phyloP scores from a whole-genome alignment of 805 yeast species.

The Debaryomyces hansenii region DNA sequence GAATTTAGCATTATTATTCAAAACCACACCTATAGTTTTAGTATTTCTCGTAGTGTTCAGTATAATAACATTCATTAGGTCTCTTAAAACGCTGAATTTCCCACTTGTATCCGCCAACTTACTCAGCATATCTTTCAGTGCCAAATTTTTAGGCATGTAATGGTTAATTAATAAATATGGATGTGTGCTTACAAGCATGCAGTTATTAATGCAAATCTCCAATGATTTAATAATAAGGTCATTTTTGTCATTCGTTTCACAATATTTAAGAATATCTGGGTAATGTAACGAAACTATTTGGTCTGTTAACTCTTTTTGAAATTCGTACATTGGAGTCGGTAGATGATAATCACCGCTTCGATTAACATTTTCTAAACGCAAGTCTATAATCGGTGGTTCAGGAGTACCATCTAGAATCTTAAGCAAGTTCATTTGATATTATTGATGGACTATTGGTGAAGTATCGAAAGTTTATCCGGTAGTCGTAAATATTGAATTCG shows the following conservation, averaged over 20 bases:
- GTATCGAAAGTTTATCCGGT: not conserved
- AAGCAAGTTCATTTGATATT: slow-evolving; percentile 61
- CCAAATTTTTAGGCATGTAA: slow-evolving; percentile 77
- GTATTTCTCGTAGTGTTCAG: slow-evolving; percentile 23
- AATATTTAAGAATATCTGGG: slow-evolving; percentile 84
- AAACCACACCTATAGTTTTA: slow-evolving; percentile 66
- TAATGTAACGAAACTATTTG: slow-evolving; percentile 91
- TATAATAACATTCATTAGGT: slow-evolving; percentile 58
- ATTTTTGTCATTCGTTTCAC: slow-evolving; percentile 56
- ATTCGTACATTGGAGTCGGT: slow-evolving; percentile 81
- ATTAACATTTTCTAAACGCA: slow-evolving; percentile 46
- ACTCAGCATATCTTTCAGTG: slow-evolving; percentile 67
- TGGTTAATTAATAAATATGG: slow-evolving; percentile 85
- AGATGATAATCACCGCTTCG: slow-evolving; percentile 66
- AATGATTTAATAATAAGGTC: slow-evolving; percentile 71
- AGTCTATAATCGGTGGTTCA: slow-evolving; percentile 72
- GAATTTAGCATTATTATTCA: slow-evolving; percentile 61
- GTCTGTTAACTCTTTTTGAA: slow-evolving; percentile 85
- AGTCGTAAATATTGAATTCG: not conserved
- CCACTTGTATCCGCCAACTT: slow-evolving; percentile 79
- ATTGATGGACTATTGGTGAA: not conserved
- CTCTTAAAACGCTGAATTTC: slow-evolving; percentile 71
- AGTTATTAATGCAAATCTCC: slow-evolving; percentile 70
- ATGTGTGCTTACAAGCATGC: slow-evolving; percentile 81
- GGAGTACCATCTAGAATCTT: slow-evolving; percentile 81